These are phyloP conservation scores for Plenodomus lindquistii DNA, from an alignment of 2,329 filamentous ascomycete genomes.

Conservation along the genomic window DNA sequence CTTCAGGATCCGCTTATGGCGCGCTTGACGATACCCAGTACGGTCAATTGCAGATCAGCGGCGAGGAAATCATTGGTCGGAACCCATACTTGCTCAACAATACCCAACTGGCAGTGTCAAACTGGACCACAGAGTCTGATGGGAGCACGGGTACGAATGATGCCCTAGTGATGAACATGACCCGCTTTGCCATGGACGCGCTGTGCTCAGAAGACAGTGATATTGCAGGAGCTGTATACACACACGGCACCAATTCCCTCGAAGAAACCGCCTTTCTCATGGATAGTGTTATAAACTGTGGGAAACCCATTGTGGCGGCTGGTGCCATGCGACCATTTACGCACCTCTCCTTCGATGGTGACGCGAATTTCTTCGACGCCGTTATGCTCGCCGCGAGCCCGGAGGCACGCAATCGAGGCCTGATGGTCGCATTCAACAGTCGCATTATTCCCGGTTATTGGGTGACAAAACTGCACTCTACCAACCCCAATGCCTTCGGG, in stretches of 20 bases:
- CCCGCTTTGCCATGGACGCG: slow-evolving; percentile 30
- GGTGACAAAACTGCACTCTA: slow-evolving; percentile 30
- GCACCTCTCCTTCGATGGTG: slow-evolving; percentile 29
- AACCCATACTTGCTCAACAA: slow-evolving; percentile 34
- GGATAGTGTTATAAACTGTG: slow-evolving; percentile 31
- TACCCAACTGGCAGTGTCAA: slow-evolving; percentile 34
- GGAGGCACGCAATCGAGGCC: slow-evolving; percentile 22
- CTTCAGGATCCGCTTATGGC: slow-evolving; percentile 30
- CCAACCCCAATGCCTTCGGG: slow-evolving; percentile 33
- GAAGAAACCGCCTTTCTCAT: slow-evolving; percentile 36
- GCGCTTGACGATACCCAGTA: slow-evolving; percentile 36
- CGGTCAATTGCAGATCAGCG: slow-evolving; percentile 25
- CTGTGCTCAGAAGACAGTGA: slow-evolving; percentile 33
- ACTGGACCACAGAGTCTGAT: slow-evolving; percentile 24
- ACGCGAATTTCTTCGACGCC: slow-evolving; percentile 35
- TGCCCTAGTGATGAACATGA: slow-evolving; percentile 38
- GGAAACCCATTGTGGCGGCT: slow-evolving; percentile 30
- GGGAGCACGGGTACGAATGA: slow-evolving; percentile 34
- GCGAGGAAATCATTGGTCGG: slow-evolving; percentile 30
- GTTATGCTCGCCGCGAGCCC: slow-evolving; percentile 29
- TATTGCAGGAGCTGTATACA: slow-evolving; percentile 33
- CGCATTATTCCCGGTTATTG: slow-evolving; percentile 33
- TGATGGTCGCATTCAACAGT: slow-evolving; percentile 35
- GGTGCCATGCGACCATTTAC: slow-evolving; percentile 34
- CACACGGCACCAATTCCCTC: slow-evolving; percentile 35